Conservation (phyloP, 495 filamentous ascomycete species). For the Jackrogersella minutella region DNA sequence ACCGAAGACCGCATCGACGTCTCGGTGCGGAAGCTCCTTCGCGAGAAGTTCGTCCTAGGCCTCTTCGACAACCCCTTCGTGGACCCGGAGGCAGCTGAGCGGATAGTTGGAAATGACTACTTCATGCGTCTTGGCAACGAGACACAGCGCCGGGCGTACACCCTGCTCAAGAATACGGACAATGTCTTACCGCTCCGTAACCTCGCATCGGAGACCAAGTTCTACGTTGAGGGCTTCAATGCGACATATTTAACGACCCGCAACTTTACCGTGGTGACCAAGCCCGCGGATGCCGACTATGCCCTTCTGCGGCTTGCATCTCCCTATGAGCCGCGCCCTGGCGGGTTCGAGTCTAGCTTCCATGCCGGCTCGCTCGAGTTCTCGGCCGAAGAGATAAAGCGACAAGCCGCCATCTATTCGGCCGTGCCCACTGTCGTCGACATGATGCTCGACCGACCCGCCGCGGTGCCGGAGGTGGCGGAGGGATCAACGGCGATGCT, state of each 20-base stretch:
- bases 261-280: slow-evolving; percentile 25
- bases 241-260: slow-evolving; percentile 28
- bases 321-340: slow-evolving; percentile 45
- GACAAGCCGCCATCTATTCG: slow-evolving; percentile 44
- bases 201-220: slow-evolving; percentile 24
- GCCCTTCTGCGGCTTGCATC: slow-evolving; percentile 47
- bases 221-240: slow-evolving; percentile 47
- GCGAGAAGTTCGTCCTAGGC: slow-evolving; percentile 66
- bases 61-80: slow-evolving; percentile 68
- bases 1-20: slow-evolving; percentile 59
- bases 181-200: slow-evolving; percentile 36
- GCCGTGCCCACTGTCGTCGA: slow-evolving; percentile 45
- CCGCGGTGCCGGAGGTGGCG: slow-evolving; percentile 43
- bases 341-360: slow-evolving; percentile 44
- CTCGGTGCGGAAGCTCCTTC: slow-evolving; percentile 63
- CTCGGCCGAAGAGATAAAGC: slow-evolving; percentile 39
- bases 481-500: slow-evolving; percentile 38
- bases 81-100: slow-evolving; percentile 42
- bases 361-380: slow-evolving; percentile 51
- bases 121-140: slow-evolving; percentile 45
- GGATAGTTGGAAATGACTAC: slow-evolving; percentile 46
- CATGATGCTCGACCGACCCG: slow-evolving; percentile 45
- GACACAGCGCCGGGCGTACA: slow-evolving; percentile 44
- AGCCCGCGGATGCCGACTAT: slow-evolving; percentile 45
- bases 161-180: slow-evolving; percentile 46